Conservation (phyloP, 2,329 filamentous ascomycete species). For the Cercospora canescens region DNA sequence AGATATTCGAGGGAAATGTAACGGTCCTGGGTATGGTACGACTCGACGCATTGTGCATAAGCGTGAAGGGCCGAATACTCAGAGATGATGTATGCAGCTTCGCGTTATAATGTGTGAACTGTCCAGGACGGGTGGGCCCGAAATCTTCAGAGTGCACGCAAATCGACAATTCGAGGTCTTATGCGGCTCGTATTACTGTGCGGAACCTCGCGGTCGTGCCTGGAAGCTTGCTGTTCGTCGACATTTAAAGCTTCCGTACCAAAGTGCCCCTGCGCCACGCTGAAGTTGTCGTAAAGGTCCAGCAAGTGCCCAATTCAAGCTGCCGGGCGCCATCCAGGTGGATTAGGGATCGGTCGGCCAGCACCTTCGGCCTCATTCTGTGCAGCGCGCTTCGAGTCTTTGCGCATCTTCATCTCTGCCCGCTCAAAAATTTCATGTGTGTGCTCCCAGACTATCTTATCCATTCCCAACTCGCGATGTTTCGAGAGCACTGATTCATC, state of each 20-base stretch:
- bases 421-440: conserved; percentile 37
- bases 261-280: neutral
- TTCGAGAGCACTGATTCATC: conserved; percentile 34
- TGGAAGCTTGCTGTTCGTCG: no score
- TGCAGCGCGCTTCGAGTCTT: conserved; percentile 31
- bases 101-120: neutral
- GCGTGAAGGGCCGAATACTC: neutral
- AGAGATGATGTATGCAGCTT: neutral
- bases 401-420: conserved; percentile 29
- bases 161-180: neutral
- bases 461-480: conserved; percentile 35
- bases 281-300: neutral
- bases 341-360: conserved; percentile 28
- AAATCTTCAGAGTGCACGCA: neutral
- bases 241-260: neutral
- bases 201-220: neutral
- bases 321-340: conserved; percentile 33
- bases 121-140: neutral
- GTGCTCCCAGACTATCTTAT: conserved; percentile 39
- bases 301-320: neutral
- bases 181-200: neutral
- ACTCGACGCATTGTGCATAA: no score
- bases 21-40: no score
- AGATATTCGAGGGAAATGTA: no score
- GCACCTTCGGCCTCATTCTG: conserved; percentile 29